A percentile compares a stretch with the other conserved stretches of the same genome.
Evolutionary conservation across 192 early-diverging fungal genomes (phyloP).

Genomic region (Podila clonocystis): DNA sequence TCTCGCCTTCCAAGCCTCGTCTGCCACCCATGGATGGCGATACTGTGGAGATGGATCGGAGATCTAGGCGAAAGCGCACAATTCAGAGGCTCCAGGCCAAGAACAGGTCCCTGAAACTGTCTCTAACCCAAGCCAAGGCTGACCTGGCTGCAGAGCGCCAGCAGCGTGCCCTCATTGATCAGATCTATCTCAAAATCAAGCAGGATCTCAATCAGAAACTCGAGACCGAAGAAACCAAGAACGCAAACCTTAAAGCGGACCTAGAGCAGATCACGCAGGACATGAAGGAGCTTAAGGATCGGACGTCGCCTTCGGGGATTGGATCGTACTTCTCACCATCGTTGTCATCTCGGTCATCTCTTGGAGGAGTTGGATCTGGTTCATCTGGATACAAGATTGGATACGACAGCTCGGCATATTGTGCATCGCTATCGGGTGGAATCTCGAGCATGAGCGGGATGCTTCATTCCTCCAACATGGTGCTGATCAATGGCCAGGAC

Average conservation of each 20-base stretch:
- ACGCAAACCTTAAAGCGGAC: slow-evolving; percentile 17
- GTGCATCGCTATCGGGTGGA: slow-evolving; percentile 20
- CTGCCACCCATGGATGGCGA: background rate
- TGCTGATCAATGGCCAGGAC: slow-evolving; percentile 23
- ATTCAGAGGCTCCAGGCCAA: slow-evolving; percentile 28
- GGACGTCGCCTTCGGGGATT: background rate
- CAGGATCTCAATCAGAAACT: slow-evolving; percentile 28
- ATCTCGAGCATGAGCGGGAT: slow-evolving; percentile 27
- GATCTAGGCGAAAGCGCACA: slow-evolving; percentile 14
- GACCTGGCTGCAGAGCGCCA: slow-evolving; percentile 38
- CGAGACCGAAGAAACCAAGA: slow-evolving; percentile 26
- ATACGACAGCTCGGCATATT: slow-evolving; percentile 22
- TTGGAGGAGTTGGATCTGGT: background rate
- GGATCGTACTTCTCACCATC: background rate
- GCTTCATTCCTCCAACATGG: slow-evolving; percentile 1
- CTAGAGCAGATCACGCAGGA: slow-evolving; percentile 23
- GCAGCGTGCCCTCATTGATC: slow-evolving; percentile 22
- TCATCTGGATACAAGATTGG: slow-evolving; percentile 13
- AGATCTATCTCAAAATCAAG: slow-evolving; percentile 27
- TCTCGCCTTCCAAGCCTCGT: background rate
- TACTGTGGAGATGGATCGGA: slow-evolving; percentile 6
- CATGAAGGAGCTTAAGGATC: slow-evolving; percentile 25
- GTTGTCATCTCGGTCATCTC: background rate
- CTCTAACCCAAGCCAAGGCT: slow-evolving; percentile 17
- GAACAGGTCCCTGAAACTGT: slow-evolving; percentile 19